Base-by-base conservation (phyloP, 2,329 filamentous ascomycete species). In the Alternaria atra region DNA sequence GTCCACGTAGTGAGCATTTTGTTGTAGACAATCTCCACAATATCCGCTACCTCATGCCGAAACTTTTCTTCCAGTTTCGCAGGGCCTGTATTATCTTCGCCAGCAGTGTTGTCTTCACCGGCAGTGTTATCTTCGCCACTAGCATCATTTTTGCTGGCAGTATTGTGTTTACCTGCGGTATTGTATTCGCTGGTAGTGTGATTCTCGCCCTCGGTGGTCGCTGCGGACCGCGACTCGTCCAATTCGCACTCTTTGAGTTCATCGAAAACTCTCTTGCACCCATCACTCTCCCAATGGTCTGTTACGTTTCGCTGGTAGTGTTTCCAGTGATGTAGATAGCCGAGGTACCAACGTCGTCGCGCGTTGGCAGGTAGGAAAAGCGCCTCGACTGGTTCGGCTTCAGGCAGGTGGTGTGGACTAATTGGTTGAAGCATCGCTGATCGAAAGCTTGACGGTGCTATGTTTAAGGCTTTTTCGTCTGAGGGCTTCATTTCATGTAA, bases 331-430 rank as follows among this genome's bases (percentile, higher is more conserved):
- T 59, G 50, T 20, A 70, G 23, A 43, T 68, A 70, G 6, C 64
- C 68, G 4, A 60, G 52, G 35, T 66, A 71, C 68, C 64, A 71
- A 6, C 61, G 47, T 10, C 61, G 60, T 10, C 54, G 46, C 12
- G 44, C 58, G 6, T 60, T 52, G 4, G 55, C 32, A 5, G 55
- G 48, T 13, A 39, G 52, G 35, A 66, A 61, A 6, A 64, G 63
- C 7, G 56, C 57, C n/a, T 40, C 60, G 3, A 65, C 42, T 5
- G 35, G 27, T 37, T 43, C 27, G 3, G 48, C 44, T 10, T 23
- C 12, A 1, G 43, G 35, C 3, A 63, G 54, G 20, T 47, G 30
- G 17, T 15, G 25, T 2, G 27, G 29, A 4, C 20, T 34, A n/a
- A 63, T 17, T 2, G 57, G 56, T 5, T 32, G 32, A 3, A 60